Conservation (phyloP, 2,329 filamentous ascomycete species). For the Lachnellula hyalina region DNA sequence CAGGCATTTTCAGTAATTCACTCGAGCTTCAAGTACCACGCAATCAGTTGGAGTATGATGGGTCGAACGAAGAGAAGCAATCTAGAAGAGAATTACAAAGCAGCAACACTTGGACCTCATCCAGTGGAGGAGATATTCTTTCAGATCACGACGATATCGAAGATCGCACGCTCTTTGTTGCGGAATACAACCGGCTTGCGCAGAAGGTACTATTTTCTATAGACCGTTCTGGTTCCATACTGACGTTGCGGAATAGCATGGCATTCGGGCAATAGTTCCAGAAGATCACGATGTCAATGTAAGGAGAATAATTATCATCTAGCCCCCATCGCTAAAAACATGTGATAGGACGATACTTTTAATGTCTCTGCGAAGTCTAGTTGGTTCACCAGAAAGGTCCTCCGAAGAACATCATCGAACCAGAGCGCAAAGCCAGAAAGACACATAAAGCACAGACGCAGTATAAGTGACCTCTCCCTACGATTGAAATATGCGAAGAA, state of each 20-base stretch:
- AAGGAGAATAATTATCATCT: conserved; percentile 1
- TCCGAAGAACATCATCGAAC: conserved; percentile 33
- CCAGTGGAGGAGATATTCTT: conserved; percentile 41
- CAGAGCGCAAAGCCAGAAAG: conserved; percentile 28
- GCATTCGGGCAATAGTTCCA: conserved; percentile 34
- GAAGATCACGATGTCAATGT: conserved; percentile 24
- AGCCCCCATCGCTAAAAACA: background rate
- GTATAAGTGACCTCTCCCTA: conserved; percentile 50
- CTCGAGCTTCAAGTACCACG: background rate
- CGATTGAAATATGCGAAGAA: conserved; percentile 38
- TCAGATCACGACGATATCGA: conserved; percentile 46
- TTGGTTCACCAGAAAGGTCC: conserved; percentile 36
- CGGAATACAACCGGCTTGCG: conserved; percentile 57
- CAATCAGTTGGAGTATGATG: background rate
- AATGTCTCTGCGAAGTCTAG: conserved; percentile 27
- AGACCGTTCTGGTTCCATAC: background rate
- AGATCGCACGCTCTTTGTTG: conserved; percentile 43
- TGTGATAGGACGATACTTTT: conserved; percentile 11
- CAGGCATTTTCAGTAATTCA: background rate
- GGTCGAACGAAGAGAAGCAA: conserved; percentile 1
- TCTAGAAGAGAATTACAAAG: conserved; percentile 14
- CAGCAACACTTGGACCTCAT: conserved; percentile 55
- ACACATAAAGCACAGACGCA: conserved; percentile 42
- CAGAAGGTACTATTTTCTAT: conserved; percentile 41
- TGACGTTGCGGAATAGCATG: conserved; percentile 40